Percentiles rank a stretch among this genome's conserved stretches.
Evolutionary conservation across 805 yeast genomes (phyloP).

Genomic region (Candida pseudoglaebosa): DNA sequence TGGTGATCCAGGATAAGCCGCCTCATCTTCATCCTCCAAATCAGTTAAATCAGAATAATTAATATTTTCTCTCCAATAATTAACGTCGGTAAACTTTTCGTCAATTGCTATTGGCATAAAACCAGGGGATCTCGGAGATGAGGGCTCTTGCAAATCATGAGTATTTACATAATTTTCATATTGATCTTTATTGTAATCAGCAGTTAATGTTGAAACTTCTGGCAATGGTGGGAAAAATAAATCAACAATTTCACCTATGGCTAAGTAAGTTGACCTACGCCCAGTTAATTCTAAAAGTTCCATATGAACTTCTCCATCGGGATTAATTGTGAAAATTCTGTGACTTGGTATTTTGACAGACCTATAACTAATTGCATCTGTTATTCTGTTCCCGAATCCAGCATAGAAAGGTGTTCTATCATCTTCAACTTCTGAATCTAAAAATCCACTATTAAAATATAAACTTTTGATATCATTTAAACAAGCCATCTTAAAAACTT

Average conservation of each 20-base stretch:
- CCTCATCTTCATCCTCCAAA: constrained; percentile 32
- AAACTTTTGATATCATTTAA: constrained; percentile 77
- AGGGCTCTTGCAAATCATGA: constrained; percentile 11
- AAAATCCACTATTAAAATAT: constrained; percentile 37
- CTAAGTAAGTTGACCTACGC: constrained; percentile 79
- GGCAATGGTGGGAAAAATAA: constrained; percentile 88
- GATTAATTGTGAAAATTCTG: constrained; percentile 90
- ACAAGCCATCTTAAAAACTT: constrained; percentile 98
- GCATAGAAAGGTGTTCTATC: constrained; percentile 86
- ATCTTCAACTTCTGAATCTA: constrained; percentile 24
- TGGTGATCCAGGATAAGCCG: constrained; percentile 16
- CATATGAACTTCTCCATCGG: constrained; percentile 97
- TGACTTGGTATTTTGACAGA: constrained; percentile 93
- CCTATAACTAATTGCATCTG: constrained; percentile 93
- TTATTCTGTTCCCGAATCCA: constrained; percentile 94
- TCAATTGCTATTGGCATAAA: constrained; percentile 36
- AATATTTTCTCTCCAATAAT: constrained; percentile 87
- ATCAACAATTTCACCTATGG: constrained; percentile 90
- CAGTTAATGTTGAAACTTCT: constrained; percentile 26
- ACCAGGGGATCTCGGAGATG: constrained; percentile 19
- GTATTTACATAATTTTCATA: constrained; percentile 28
- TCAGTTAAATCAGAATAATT: constrained; percentile 59
- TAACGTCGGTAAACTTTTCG: constrained; percentile 77
- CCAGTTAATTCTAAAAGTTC: constrained; percentile 93
- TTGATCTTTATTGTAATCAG: constrained; percentile 34